These are phyloP conservation scores for Colletotrichum tofieldiae DNA, from an alignment of 2,329 filamentous ascomycete species.

Conservation along the genomic window DNA sequence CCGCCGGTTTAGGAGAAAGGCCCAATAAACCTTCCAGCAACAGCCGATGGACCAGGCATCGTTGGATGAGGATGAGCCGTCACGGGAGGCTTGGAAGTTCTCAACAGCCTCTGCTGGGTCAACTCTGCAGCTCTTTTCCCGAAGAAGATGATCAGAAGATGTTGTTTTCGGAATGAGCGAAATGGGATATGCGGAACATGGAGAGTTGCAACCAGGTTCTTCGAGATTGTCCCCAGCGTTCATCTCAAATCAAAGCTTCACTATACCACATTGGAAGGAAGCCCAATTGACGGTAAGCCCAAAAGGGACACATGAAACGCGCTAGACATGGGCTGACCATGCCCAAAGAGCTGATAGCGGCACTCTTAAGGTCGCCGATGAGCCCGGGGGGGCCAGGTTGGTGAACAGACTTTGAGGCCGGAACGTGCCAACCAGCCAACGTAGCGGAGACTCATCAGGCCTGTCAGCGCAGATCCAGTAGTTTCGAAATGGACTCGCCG, in stretches of 20 bases:
- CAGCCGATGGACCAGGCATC: conserved; percentile 24
- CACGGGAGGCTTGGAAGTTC: conserved; percentile 11
- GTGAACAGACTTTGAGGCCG: conserved; percentile 32
- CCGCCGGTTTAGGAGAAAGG: conserved; percentile 17
- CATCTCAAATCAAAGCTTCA: conserved; percentile 44
- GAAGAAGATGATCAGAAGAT: conserved; percentile 40
- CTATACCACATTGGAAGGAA: conserved; percentile 38
- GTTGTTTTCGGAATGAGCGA: conserved; percentile 42
- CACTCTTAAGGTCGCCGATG: conserved; percentile 42
- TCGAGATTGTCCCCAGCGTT: conserved; percentile 44
- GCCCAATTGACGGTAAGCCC: conserved; percentile 35
- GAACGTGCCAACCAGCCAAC: conserved; percentile 39
- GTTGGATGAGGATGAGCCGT: conserved; percentile 39
- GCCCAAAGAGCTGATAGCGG: conserved; percentile 33
- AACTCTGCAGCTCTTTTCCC: conserved; percentile 35
- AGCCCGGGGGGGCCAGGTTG: conserved; percentile 21
- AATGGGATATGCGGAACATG: conserved; percentile 43
- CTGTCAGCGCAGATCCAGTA: conserved; percentile 36
- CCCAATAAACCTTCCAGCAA: conserved; percentile 25
- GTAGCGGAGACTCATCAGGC: conserved; percentile 34
- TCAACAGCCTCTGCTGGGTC: conserved; percentile 32
- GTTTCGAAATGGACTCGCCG: conserved; percentile 34
- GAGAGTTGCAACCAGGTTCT: conserved; percentile 39
- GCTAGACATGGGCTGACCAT: conserved; percentile 40
- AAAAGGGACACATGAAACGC: conserved; percentile 43